Conservation (phyloP, 495 filamentous ascomycete species). For the Talaromyces ruber region DNA sequence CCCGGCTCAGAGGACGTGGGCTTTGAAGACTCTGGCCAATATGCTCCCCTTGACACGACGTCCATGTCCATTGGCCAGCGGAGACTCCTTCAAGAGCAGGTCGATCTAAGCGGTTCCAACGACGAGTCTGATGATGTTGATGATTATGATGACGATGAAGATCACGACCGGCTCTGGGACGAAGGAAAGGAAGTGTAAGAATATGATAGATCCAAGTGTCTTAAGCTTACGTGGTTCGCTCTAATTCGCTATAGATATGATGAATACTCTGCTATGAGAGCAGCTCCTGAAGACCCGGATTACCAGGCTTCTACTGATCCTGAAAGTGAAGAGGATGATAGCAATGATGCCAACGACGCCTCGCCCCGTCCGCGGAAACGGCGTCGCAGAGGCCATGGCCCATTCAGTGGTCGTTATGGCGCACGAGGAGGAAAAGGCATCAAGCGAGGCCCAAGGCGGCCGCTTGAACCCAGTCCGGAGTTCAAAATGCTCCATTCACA, state of each 20-base stretch:
- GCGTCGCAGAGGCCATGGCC: conserved; percentile 28
- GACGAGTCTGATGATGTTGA: conserved; percentile 11
- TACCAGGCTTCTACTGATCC: not conserved
- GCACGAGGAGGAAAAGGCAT: conserved; percentile 40
- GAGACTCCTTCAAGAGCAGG: conserved; percentile 1
- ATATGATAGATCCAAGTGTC: not conserved
- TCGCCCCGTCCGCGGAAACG: conserved; percentile 17
- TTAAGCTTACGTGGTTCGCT: not conserved
- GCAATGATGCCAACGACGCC: conserved; percentile 22
- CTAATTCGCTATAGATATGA: not conserved
- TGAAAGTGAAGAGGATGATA: conserved; percentile 20
- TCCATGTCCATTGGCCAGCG: not conserved
- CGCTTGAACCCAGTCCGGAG: conserved; percentile 62
- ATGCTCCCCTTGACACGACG: not conserved
- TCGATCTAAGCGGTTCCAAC: conserved; percentile 4
- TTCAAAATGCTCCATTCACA: conserved; percentile 64
- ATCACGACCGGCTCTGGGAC: conserved; percentile 2
- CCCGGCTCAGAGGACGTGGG: conserved; percentile 10
- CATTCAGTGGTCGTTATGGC: conserved; percentile 33
- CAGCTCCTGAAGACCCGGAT: not conserved
- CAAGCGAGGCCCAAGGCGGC: conserved; percentile 59
- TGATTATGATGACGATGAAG: conserved; percentile 9
- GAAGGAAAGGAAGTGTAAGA: not conserved
- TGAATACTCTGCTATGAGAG: not conserved
- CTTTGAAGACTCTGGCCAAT: conserved; percentile 8